Percentiles rank a stretch among this genome's conserved stretches.
Conservation (phyloP, 2,329 filamentous ascomycete genomes). For the Nemania bipapillata region DNA sequence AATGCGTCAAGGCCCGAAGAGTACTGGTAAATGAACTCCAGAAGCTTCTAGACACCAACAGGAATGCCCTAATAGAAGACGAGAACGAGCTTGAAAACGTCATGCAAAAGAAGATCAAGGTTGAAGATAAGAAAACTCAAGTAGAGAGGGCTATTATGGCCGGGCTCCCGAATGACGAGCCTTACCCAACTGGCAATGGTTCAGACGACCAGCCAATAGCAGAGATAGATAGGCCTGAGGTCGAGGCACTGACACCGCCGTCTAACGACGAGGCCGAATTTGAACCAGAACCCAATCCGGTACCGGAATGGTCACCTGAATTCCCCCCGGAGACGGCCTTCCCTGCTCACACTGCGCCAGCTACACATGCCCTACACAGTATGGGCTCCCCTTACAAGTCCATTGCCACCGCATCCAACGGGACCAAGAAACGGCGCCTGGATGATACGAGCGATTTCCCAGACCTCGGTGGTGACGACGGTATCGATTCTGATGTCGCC, state of each 20-base stretch:
- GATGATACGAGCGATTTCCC: conserved; percentile 64
- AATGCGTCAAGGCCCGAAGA: conserved; percentile 86
- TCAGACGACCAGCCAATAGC: conserved; percentile 59
- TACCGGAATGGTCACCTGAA: conserved; percentile 41
- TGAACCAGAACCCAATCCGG: conserved; percentile 33
- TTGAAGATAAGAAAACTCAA: conserved; percentile 84
- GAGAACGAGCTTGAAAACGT: conserved; percentile 73
- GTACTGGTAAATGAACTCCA: conserved; percentile 83
- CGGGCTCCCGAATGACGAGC: conserved; percentile 72
- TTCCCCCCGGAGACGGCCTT: conserved; percentile 42
- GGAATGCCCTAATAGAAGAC: conserved; percentile 74
- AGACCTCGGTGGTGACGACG: conserved; percentile 65
- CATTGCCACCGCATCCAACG: conserved; percentile 62
- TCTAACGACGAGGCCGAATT: conserved; percentile 50
- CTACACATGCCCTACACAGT: conserved; percentile 56
- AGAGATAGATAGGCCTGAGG: conserved; percentile 78
- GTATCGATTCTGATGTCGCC: conserved; percentile 67
- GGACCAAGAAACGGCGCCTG: conserved; percentile 67
- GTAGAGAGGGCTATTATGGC: conserved; percentile 93
- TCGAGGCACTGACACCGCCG: conserved; percentile 89
- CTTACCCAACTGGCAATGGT: conserved; percentile 61
- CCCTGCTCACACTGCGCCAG: conserved; percentile 46
- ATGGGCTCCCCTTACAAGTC: conserved; percentile 61
- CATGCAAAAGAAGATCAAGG: conserved; percentile 72
- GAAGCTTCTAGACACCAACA: conserved; percentile 80